Evolutionary conservation across 164 flowering plant genomes (phyloP).

Genomic region (Umbellularia californica): DNA sequence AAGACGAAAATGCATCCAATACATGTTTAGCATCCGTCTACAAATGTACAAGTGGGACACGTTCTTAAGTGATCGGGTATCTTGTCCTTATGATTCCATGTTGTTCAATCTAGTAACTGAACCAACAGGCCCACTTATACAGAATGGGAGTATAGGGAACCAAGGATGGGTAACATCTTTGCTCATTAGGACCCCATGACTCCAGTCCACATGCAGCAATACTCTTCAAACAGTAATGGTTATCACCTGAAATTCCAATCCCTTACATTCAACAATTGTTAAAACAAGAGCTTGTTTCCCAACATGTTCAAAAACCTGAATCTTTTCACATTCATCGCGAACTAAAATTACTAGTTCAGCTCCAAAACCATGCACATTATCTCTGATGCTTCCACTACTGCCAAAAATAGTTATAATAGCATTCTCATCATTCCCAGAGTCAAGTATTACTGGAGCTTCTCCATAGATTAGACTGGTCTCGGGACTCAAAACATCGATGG

Average conservation of each 20-base stretch:
- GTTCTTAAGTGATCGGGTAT: not conserved
- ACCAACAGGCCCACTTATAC: not conserved
- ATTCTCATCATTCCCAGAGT: slow-evolving; percentile 51
- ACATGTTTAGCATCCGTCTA: not conserved
- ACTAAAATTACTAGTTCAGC: slow-evolving; percentile 87
- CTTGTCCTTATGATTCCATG: not conserved
- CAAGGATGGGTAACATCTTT: not conserved
- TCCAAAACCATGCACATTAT: slow-evolving; percentile 53
- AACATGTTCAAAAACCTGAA: slow-evolving; percentile 34
- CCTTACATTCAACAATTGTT: slow-evolving; percentile 79
- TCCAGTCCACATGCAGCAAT: not conserved
- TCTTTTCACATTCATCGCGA: slow-evolving; percentile 52
- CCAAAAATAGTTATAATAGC: slow-evolving; percentile 61
- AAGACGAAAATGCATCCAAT: not conserved
- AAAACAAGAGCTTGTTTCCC: slow-evolving; percentile 77
- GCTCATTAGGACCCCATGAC: not conserved
- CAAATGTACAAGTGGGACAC: not conserved
- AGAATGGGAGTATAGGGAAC: not conserved
- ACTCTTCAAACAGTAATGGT: not conserved
- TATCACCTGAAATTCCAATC: slow-evolving; percentile 75
- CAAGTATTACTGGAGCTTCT: slow-evolving; percentile 65
- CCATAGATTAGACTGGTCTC: slow-evolving; percentile 68
- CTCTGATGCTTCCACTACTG: slow-evolving; percentile 24
- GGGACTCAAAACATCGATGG: slow-evolving; percentile 48
- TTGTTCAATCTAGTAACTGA: not conserved